A percentile compares a stretch with the other conserved stretches of the same genome.
Conservation (phyloP, 2,329 filamentous ascomycete genomes). For the Ascochyta koolunga region DNA sequence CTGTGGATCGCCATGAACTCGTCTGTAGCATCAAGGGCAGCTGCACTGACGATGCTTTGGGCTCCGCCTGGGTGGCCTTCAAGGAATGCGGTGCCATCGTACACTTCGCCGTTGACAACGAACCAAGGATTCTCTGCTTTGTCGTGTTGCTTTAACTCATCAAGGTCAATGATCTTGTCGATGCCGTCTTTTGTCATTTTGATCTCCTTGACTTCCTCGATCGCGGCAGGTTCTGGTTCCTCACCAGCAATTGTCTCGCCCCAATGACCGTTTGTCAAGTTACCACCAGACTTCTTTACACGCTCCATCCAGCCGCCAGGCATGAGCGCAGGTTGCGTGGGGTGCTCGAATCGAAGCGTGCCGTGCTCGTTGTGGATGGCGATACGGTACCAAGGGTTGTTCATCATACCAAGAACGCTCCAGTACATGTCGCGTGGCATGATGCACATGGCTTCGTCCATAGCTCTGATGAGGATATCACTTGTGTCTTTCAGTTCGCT, state of each 20-base stretch:
- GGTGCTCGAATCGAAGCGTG: conserved; percentile 76
- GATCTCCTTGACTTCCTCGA: conserved; percentile 67
- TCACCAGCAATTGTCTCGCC: conserved; percentile 71
- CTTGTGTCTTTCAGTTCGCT: conserved; percentile 66
- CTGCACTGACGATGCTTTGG: conserved; percentile 80
- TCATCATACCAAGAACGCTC: conserved; percentile 97
- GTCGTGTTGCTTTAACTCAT: conserved; percentile 74
- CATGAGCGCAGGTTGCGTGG: conserved; percentile 78
- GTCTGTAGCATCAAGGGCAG: conserved; percentile 81
- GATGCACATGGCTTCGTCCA: conserved; percentile 87
- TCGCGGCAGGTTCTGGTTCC: conserved; percentile 47
- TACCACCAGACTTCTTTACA: conserved; percentile 80
- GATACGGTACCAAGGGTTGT: conserved; percentile 91
- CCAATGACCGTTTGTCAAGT: conserved; percentile 83
- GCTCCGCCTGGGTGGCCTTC: conserved; percentile 86
- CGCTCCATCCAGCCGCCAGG: conserved; percentile 93
- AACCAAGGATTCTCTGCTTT: conserved; percentile 78
- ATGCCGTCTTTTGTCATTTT: conserved; percentile 76
- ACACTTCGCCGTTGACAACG: conserved; percentile 85
- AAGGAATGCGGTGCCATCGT: conserved; percentile 81
- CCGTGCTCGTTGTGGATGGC: conserved; percentile 72
- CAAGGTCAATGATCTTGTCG: conserved; percentile 67
- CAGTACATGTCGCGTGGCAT: conserved; percentile 96
- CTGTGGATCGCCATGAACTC: conserved; percentile 93
- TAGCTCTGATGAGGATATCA: conserved; percentile 80